Evolutionary conservation across 805 yeast genomes (phyloP).

Genomic region (Alloascoidea africana): DNA sequence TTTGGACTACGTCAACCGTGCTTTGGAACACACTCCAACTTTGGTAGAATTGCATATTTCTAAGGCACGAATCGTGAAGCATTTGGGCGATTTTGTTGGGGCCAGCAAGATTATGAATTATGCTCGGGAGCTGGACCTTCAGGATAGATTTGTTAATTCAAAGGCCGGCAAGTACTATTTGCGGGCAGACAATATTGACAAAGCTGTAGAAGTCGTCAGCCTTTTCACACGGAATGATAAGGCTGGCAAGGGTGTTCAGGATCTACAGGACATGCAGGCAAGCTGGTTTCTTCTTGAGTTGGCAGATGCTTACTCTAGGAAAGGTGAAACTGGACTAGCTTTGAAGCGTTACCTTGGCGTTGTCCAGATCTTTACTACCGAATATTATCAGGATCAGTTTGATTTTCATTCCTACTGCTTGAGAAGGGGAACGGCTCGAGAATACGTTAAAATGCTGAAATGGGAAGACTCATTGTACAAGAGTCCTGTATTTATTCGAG

Average conservation of each 20-base stretch:
- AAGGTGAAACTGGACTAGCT: conserved; percentile 54
- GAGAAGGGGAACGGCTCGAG: conserved; percentile 81
- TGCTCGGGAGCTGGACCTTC: conserved; percentile 67
- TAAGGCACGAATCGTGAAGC: conserved; percentile 71
- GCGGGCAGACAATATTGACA: conserved; percentile 58
- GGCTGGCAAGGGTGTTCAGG: conserved; percentile 72
- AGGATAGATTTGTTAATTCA: conserved; percentile 84
- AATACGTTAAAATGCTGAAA: conserved; percentile 56
- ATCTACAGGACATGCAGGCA: conserved; percentile 82
- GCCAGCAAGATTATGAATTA: conserved; percentile 56
- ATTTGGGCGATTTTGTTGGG: conserved; percentile 37
- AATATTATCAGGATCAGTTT: conserved; percentile 68
- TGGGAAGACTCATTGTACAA: conserved; percentile 74
- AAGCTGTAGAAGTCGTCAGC: conserved; percentile 60
- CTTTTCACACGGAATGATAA: conserved; percentile 77
- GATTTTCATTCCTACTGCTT: conserved; percentile 91
- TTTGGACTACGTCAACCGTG: conserved; percentile 37
- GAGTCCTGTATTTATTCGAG: conserved; percentile 60
- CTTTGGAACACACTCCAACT: conserved; percentile 66
- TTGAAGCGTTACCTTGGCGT: conserved; percentile 64
- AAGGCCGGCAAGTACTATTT: conserved; percentile 74
- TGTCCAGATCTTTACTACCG: conserved; percentile 49
- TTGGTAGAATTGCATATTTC: conserved; percentile 68
- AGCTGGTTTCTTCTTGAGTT: conserved; percentile 76
- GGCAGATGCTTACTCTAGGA: conserved; percentile 67